Conservation (phyloP, 2,329 filamentous ascomycete genomes). For the Microdochium paspali region DNA sequence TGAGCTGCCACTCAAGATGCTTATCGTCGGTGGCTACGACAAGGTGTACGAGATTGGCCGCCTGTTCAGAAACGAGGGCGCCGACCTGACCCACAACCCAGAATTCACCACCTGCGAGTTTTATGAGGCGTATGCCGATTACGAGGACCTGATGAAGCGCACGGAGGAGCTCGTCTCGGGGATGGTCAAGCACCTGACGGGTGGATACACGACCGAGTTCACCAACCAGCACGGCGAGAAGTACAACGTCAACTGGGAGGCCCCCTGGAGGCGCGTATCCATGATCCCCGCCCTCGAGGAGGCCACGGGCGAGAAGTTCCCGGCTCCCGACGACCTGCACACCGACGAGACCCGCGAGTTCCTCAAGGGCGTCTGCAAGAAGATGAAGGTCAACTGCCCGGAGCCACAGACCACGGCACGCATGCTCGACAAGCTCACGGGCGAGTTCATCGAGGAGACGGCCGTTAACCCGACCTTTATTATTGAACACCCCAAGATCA, state of each 20-base stretch:
- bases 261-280: constrained; percentile 84
- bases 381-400: constrained; percentile 82
- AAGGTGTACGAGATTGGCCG: constrained; percentile 93
- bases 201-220: constrained; percentile 76
- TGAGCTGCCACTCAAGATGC: constrained; percentile 94
- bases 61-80: constrained; percentile 90
- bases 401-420: constrained; percentile 87
- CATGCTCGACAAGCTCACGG: constrained; percentile 92
- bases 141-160: constrained; percentile 82
- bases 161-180: constrained; percentile 90
- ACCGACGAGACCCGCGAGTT: constrained; percentile 84
- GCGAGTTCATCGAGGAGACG: constrained; percentile 90
- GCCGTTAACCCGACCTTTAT: constrained; percentile 93
- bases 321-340: constrained; percentile 79
- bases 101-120: constrained; percentile 98
- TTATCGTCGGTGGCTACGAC: constrained; percentile 87
- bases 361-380: constrained; percentile 74
- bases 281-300: constrained; percentile 94
- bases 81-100: constrained; percentile 91
- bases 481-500: constrained; percentile 61
- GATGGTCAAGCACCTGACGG: constrained; percentile 81
- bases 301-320: constrained; percentile 87
- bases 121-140: constrained; percentile 87
- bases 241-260: constrained; percentile 92
- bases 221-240: constrained; percentile 78